Evolutionary conservation across 345 rosid genomes (phyloP).

Genomic region (Eucalyptus erythrocorys): DNA sequence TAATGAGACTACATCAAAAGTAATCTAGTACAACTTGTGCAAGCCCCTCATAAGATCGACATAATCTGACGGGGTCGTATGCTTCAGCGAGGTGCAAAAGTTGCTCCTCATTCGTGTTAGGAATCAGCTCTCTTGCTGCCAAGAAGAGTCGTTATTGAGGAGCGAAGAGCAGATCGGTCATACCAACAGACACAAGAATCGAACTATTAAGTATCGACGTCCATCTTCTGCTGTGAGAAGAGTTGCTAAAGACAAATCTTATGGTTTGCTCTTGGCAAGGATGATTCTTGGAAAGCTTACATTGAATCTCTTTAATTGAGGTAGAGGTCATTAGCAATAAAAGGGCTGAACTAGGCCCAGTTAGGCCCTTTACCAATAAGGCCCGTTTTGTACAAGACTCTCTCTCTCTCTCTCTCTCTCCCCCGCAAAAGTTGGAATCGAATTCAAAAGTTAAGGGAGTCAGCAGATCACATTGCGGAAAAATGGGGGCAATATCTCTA

Average conservation of each 20-base stretch:
- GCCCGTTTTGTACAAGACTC: background rate
- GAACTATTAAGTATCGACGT: background rate
- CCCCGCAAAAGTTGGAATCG: background rate
- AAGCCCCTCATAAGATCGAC: background rate
- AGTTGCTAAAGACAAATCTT: background rate
- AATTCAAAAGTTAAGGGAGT: background rate
- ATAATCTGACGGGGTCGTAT: background rate
- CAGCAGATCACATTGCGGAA: background rate
- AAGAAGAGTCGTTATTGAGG: background rate
- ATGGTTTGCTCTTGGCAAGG: background rate
- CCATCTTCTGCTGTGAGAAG: background rate
- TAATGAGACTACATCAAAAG: background rate
- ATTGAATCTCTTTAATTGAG: background rate
- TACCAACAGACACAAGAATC: background rate
- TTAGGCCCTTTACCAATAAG: background rate
- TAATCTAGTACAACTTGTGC: background rate
- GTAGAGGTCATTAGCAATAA: background rate
- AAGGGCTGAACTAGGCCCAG: background rate
- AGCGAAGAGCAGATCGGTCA: background rate
- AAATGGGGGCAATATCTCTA: background rate
- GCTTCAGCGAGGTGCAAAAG: background rate
- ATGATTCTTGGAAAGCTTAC: background rate
- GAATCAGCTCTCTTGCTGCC: background rate
- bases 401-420: background rate
- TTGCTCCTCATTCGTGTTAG: background rate